Evolutionary conservation across 106 monocot genomes (phyloP).

Genomic region (Vanilla planifolia): DNA sequence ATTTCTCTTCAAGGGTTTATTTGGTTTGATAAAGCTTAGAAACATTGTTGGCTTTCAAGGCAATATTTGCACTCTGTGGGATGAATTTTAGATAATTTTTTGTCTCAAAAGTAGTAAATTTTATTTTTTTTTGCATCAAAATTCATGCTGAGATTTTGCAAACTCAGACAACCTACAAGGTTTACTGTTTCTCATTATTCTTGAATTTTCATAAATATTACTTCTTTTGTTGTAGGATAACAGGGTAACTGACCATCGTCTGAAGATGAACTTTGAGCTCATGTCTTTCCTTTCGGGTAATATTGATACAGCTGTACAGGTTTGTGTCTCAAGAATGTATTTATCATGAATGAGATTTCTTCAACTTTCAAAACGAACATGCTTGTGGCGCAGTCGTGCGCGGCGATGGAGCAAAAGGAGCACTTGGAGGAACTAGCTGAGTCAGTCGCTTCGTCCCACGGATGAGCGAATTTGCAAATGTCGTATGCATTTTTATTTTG

Average conservation of each 20-base stretch:
- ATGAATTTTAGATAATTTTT: no score
- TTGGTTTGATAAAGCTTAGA: no score
- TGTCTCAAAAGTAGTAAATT: no score
- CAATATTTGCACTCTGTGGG: no score
- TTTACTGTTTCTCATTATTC: neutral
- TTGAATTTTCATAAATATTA: neutral
- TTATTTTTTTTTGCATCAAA: no score
- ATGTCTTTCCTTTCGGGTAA: constrained; percentile 83
- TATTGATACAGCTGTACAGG: constrained; percentile 86
- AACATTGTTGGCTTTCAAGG: no score
- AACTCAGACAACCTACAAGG: no score
- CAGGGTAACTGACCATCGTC: constrained; percentile 59
- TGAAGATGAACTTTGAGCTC: constrained; percentile 97
- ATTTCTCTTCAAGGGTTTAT: no score
- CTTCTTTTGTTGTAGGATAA: constrained; percentile 46
- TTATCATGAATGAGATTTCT: neutral
- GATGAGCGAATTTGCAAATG: no score
- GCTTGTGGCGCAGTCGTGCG: constrained; percentile 39
- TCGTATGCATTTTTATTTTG: no score
- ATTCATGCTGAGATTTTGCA: no score
- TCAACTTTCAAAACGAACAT: no score
- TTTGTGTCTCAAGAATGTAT: constrained; percentile 2
- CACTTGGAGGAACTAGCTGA: constrained; percentile 70
- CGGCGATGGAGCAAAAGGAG: constrained; percentile 74
- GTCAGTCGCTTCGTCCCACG: constrained; percentile 42